Percentiles rank a stretch among this genome's conserved stretches.
These are phyloP conservation scores for Diplotaxis tenuifolia DNA, from an alignment of 345 rosid genomes.

Conservation along the genomic window DNA sequence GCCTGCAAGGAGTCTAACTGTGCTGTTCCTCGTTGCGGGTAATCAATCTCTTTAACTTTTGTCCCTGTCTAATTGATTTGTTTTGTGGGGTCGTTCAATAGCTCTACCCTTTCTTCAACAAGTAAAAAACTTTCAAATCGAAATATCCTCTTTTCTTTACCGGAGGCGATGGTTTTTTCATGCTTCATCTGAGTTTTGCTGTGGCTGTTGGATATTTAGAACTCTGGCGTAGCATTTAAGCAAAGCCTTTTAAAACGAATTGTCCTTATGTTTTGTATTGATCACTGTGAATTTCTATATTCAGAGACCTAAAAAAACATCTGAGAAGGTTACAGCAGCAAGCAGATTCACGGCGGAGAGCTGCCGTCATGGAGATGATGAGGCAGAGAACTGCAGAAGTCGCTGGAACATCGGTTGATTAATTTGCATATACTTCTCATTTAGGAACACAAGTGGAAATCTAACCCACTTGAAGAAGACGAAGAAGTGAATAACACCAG, in stretches of 20 bases:
- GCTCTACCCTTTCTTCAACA: too few relatives aligned
- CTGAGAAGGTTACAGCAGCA: constrained; percentile 93
- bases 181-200: neutral
- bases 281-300: constrained; percentile 25
- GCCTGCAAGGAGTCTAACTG: constrained; percentile 97
- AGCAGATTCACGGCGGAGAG: constrained; percentile 94
- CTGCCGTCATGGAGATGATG: constrained; percentile 99
- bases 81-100: neutral
- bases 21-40: constrained; percentile 98
- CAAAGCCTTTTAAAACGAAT: neutral
- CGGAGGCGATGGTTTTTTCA: neutral
- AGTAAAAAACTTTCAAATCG: too few relatives aligned
- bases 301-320: constrained; percentile 95
- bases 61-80: neutral
- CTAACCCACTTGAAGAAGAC: too few relatives aligned
- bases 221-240: too few relatives aligned
- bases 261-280: neutral
- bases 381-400: constrained; percentile 99
- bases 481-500: neutral
- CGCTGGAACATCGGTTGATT: constrained; percentile 67
- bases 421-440: constrained; percentile 42
- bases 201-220: neutral
- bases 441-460: constrained; percentile 22
- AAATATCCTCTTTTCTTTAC: too few relatives aligned
- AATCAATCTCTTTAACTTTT: constrained; percentile 16